phyloP scores from a whole-genome alignment of 371 early-diverging fungal species.

The Mortierella sp. region DNA sequence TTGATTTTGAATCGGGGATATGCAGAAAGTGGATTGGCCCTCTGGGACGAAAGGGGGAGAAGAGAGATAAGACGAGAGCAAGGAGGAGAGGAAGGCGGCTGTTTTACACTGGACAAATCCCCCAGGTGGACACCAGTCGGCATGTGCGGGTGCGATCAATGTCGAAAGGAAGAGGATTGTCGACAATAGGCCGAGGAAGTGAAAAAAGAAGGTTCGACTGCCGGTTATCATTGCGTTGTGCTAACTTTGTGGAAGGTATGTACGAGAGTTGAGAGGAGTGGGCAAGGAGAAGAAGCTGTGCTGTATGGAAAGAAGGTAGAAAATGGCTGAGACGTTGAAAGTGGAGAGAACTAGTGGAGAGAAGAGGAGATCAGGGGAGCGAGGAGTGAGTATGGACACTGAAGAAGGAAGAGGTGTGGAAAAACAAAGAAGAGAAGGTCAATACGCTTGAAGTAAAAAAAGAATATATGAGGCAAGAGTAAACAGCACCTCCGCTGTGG shows the following conservation, averaged over 20 bases:
- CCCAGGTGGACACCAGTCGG: not conserved
- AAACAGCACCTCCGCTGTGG: not conserved
- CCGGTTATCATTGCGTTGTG: not conserved
- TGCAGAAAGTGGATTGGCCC: not conserved
- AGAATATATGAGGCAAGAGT: not conserved
- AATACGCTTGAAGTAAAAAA: not conserved
- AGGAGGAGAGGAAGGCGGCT: not conserved
- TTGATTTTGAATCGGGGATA: not conserved
- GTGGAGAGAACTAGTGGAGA: not conserved
- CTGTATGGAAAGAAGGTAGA: too few relatives aligned
- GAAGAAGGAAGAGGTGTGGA: not conserved
- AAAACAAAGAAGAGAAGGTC: not conserved
- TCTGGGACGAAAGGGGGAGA: not conserved
- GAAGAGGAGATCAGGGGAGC: not conserved
- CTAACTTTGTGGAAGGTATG: too few relatives aligned
- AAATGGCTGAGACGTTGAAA: not conserved
- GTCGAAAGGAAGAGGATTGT: not conserved
- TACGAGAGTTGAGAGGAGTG: too few relatives aligned
- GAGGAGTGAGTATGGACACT: not conserved
- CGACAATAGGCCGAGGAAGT: not conserved
- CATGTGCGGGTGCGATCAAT: not conserved
- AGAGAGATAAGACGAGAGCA: not conserved
- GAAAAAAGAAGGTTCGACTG: too few relatives aligned
- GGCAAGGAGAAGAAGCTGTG: too few relatives aligned
- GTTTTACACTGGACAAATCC: not conserved